Evolutionary conservation across 257 asterid species (phyloP), one percentile per base, ranked within the genome.

Genomic region (Solanum chiquidenum): DNA sequence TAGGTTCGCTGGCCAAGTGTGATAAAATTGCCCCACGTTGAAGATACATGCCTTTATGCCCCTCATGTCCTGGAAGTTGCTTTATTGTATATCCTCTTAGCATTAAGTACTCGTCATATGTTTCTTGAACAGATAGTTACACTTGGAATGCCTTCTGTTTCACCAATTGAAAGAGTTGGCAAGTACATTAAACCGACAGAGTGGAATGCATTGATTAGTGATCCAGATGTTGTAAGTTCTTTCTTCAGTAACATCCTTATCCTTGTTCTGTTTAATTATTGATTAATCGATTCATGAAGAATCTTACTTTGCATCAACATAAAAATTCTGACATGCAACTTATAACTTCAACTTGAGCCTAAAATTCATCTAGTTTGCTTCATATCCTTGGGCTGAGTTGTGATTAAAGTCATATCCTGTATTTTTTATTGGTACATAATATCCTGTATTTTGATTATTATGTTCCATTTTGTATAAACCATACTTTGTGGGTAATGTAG

Each of bases 81-180:
- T 20, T 82, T 82, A 18, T 16, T 79, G 21, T 82, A 29, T 31
- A 29, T 82, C 69, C 69, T 29, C 11, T 80, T 49, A 80, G 85
- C 40, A 9, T 49, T 16, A 46, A 49, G 37, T 44, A 27, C 40
- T 49, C 68, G 18, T 14, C 40, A 80, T 80, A 80, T 27, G 6
- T 12, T 34, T 73, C 71, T 83, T 31, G 82, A 82, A 87, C 93
- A 97, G 99, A 97, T 96, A 85, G 99, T 97, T 73, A 94, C 99
- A 66, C 98, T 95, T 85, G 99, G 99, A 80, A 93, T 97, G 98
- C 98, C 99, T 83, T 92, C 96, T 35, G 98, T 96, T 82, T 97
- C 99, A 31, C 98, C 99, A 1, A 93, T 92, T 89, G 98, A 96
- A 89, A 93, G 93, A 92, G 98, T 97, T 86, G 99, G 99, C 85